A percentile compares a stretch with the other conserved stretches of the same genome.
Evolutionary conservation across 2,329 filamentous ascomycete genomes (phyloP).

Genomic region (Trichocomaceae sp.): DNA sequence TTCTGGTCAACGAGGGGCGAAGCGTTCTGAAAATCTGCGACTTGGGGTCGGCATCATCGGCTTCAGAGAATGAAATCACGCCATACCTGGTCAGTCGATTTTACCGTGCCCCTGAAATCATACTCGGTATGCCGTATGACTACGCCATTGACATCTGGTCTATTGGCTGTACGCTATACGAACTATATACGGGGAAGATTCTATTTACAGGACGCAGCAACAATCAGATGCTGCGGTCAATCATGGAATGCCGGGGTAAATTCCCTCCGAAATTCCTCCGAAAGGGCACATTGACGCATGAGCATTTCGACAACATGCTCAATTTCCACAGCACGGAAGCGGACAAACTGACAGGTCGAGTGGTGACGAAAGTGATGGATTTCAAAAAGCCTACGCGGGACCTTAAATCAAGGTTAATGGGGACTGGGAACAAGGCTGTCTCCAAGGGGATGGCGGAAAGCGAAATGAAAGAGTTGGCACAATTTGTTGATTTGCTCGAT

Average conservation of each 20-base stretch:
- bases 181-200: constrained; percentile 96
- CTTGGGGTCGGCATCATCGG: constrained; percentile 89
- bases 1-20: constrained; percentile 77
- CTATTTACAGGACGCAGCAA: constrained; percentile 92
- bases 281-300: constrained; percentile 65
- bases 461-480: constrained; percentile 69
- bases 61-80: constrained; percentile 83
- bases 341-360: constrained; percentile 81
- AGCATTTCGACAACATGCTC: constrained; percentile 78
- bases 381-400: constrained; percentile 68
- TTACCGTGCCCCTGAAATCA: constrained; percentile 94
- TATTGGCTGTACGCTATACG: constrained; percentile 92
- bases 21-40: constrained; percentile 92
- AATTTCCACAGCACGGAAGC: constrained; percentile 80
- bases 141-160: constrained; percentile 97
- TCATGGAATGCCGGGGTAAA: constrained; percentile 93
- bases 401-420: constrained; percentile 69
- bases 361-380: constrained; percentile 43
- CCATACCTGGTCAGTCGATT: constrained; percentile 95
- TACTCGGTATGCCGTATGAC: constrained; percentile 92
- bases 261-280: constrained; percentile 84
- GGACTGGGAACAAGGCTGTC: constrained; percentile 34
- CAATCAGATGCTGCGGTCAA: constrained; percentile 94
- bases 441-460: constrained; percentile 66
- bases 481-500: constrained; percentile 82